Evolutionary conservation across 2,329 filamentous ascomycete genomes (phyloP).

Genomic region (Aspergillus novoparasiticus): DNA sequence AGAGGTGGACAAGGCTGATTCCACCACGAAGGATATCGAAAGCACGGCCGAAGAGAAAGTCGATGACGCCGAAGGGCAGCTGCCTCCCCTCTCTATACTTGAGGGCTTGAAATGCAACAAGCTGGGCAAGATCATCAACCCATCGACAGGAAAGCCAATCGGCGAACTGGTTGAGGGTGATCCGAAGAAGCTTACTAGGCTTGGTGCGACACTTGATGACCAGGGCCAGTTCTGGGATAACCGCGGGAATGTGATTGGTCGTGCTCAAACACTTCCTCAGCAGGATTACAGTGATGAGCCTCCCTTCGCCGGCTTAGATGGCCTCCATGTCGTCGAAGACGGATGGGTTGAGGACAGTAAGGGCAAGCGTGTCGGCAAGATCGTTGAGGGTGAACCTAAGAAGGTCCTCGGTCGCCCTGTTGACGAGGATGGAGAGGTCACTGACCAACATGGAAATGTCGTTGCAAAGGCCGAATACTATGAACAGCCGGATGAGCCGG

Average conservation of each 20-base stretch:
- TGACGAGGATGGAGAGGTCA: constrained; percentile 64
- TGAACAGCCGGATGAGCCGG: constrained; percentile 54
- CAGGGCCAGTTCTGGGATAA: constrained; percentile 67
- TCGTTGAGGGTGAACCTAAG: constrained; percentile 62
- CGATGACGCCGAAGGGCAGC: constrained; percentile 36
- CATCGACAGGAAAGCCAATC: constrained; percentile 47
- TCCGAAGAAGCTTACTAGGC: constrained; percentile 60
- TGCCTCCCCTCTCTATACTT: constrained; percentile 38
- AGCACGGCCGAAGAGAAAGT: constrained; percentile 11
- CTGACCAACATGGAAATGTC: constrained; percentile 64
- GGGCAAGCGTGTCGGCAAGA: constrained; percentile 50
- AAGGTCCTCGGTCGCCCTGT: constrained; percentile 61
- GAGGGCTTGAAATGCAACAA: constrained; percentile 48
- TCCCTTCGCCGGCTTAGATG: constrained; percentile 49
- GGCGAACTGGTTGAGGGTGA: constrained; percentile 65
- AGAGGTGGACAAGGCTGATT: constrained; percentile 50
- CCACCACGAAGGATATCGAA: constrained; percentile 46
- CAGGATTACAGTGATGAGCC: constrained; percentile 44
- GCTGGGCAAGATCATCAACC: constrained; percentile 47
- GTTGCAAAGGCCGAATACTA: constrained; percentile 59
- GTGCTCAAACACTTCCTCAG: constrained; percentile 51
- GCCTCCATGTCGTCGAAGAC: constrained; percentile 50
- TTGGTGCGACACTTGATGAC: constrained; percentile 51
- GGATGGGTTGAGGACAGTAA: constrained; percentile 54
- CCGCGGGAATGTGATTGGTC: constrained; percentile 65